Conservation (phyloP, 2,329 filamentous ascomycete species). For the Verticillium albo-atrum region DNA sequence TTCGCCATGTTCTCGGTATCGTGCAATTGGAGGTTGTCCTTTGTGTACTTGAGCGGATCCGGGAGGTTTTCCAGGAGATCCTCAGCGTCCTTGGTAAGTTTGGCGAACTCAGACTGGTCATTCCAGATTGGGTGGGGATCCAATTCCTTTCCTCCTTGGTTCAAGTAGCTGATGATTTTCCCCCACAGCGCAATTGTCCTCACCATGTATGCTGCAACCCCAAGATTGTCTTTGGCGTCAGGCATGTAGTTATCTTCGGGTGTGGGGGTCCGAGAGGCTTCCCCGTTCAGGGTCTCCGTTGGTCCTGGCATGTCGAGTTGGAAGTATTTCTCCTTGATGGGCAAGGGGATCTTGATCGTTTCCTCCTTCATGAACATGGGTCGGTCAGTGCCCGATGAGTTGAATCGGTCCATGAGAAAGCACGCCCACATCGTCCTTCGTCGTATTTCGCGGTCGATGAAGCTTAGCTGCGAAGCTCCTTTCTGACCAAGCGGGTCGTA, state of each 20-base stretch:
- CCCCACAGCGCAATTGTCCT: constrained; percentile 86
- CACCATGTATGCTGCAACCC: constrained; percentile 86
- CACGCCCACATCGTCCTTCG: constrained; percentile 97
- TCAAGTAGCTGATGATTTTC: constrained; percentile 81
- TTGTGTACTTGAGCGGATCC: constrained; percentile 64
- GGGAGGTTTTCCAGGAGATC: constrained; percentile 68
- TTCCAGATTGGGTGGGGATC: constrained; percentile 80
- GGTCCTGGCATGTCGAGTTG: constrained; percentile 85
- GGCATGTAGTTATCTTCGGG: not conserved
- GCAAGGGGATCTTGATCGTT: constrained; percentile 82
- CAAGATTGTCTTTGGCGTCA: constrained; percentile 80
- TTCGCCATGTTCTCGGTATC: constrained; percentile 81
- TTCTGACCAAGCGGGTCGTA: constrained; percentile 69
- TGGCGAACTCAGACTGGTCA: constrained; percentile 69
- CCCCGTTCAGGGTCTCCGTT: constrained; percentile 77
- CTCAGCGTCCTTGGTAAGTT: constrained; percentile 66
- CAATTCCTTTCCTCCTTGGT: constrained; percentile 78
- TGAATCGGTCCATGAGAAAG: constrained; percentile 96
- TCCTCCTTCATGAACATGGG: constrained; percentile 90
- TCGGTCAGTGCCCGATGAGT: constrained; percentile 88
- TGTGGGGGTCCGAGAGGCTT: constrained; percentile 45
- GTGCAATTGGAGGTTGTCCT: constrained; percentile 80
- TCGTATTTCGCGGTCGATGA: constrained; percentile 89
- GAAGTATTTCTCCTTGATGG: constrained; percentile 85
- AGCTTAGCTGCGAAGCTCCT: constrained; percentile 66